A percentile compares a stretch with the other conserved stretches of the same genome.
phyloP scores from a whole-genome alignment of 176 grass and related monocot genomes.

The Rhynchospora breviuscula region DNA sequence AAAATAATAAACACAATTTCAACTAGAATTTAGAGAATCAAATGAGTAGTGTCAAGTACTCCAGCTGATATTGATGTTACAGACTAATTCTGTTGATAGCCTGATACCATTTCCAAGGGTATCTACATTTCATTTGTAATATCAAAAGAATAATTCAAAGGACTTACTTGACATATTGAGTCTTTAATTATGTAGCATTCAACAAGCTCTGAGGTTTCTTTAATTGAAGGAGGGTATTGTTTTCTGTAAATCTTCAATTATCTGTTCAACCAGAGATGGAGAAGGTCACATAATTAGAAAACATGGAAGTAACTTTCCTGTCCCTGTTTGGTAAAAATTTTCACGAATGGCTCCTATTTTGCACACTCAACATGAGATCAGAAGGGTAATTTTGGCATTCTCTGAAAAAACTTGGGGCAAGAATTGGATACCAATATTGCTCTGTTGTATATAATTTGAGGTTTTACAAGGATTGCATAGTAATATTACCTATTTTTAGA shows the following conservation, averaged over 20 bases:
- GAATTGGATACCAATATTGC: neutral
- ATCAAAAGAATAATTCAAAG: neutral
- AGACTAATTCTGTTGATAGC: neutral
- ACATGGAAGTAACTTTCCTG: neutral
- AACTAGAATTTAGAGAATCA: neutral
- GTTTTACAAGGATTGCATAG: no score
- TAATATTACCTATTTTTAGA: neutral
- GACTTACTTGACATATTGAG: conserved; percentile 26
- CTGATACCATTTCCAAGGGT: neutral
- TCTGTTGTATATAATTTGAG: neutral
- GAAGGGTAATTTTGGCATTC: neutral
- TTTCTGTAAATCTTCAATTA: conserved; percentile 5
- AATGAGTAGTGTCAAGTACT: neutral
- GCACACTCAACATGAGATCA: neutral
- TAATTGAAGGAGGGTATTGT: neutral
- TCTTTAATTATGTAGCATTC: neutral
- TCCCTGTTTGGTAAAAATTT: neutral
- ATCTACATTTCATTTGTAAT: neutral
- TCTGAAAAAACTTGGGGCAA: neutral
- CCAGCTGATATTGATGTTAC: neutral
- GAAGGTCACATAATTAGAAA: neutral
- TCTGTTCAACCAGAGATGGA: conserved; percentile 10
- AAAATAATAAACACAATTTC: neutral
- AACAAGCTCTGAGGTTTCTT: neutral
- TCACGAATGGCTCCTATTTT: neutral